A percentile compares a stretch with the other conserved stretches of the same genome.
phyloP scores from a whole-genome alignment of 2,329 filamentous ascomycete genomes.

The Remersonia thermophila region DNA sequence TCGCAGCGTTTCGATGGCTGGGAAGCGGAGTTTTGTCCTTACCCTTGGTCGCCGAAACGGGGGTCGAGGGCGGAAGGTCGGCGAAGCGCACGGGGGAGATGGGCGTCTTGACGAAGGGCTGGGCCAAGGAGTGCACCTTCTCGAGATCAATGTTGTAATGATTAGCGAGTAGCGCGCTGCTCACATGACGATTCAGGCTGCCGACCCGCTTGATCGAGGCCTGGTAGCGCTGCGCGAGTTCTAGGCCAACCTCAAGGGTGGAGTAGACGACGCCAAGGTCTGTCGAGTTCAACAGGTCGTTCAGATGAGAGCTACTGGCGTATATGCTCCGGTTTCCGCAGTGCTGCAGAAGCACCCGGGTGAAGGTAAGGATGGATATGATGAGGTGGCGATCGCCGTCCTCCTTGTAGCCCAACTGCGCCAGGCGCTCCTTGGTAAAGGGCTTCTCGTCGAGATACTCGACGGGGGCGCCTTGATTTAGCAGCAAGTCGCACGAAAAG shows the following conservation, averaged over 20 bases:
- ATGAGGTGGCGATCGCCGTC: constrained; percentile 75
- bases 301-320: constrained; percentile 80
- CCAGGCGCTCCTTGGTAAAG: constrained; percentile 36
- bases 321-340: constrained; percentile 96
- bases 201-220: constrained; percentile 68
- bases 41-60: constrained; percentile 51
- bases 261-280: constrained; percentile 66
- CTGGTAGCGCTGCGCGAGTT: constrained; percentile 85
- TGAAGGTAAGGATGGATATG: constrained; percentile 72
- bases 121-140: constrained; percentile 69
- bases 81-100: constrained; percentile 30
- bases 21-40: constrained; percentile 54
- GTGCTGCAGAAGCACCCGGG: constrained; percentile 76
- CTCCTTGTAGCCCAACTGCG: constrained; percentile 48
- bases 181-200: constrained; percentile 53
- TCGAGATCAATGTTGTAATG: constrained; percentile 76
- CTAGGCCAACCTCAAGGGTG: constrained; percentile 68
- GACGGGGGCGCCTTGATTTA: constrained; percentile 42
- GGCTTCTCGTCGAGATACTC: constrained; percentile 37
- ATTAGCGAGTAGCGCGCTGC: constrained; percentile 62
- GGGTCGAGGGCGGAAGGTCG: constrained; percentile 37
- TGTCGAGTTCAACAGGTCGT: constrained; percentile 78
- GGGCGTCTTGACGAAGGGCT: constrained; percentile 67
- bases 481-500: constrained; percentile 55
- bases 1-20: constrained; percentile 36